Evolutionary conservation across 2,329 filamentous ascomycete species (phyloP).

Genomic region (Sarocladiaceae sp.): DNA sequence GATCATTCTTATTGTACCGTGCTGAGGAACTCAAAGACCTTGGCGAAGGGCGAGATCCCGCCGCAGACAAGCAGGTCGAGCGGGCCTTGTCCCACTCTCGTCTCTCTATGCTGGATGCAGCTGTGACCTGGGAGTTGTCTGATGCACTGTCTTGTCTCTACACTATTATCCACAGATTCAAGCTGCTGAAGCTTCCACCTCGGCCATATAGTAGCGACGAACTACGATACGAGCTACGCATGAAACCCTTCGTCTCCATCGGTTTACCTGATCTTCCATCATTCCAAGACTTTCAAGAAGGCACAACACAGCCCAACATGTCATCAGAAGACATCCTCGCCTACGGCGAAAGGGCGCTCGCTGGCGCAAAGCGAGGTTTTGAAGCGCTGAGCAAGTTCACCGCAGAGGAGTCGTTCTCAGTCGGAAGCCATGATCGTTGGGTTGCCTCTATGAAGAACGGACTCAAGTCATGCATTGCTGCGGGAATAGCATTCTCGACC

Average conservation of each 20-base stretch:
- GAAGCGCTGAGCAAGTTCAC: slow-evolving; percentile 51
- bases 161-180: slow-evolving; percentile 56
- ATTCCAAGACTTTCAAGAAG: slow-evolving; percentile 54
- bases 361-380: slow-evolving; percentile 49
- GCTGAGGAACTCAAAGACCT: slow-evolving; percentile 24
- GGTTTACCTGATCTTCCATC: slow-evolving; percentile 63
- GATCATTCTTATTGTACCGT: slow-evolving; percentile 53
- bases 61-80: slow-evolving; percentile 38
- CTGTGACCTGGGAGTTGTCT: slow-evolving; percentile 55
- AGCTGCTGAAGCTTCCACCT: slow-evolving; percentile 44
- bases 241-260: slow-evolving; percentile 75
- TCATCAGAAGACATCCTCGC: slow-evolving; percentile 36
- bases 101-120: slow-evolving; percentile 59
- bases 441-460: slow-evolving; percentile 52
- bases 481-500: slow-evolving; percentile 59
- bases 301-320: slow-evolving; percentile 35
- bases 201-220: slow-evolving; percentile 64
- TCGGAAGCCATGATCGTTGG: slow-evolving; percentile 60
- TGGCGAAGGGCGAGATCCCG: slow-evolving; percentile 16
- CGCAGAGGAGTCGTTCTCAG: slow-evolving; percentile 49
- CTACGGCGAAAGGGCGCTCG: slow-evolving; percentile 41
- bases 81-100: slow-evolving; percentile 53
- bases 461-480: slow-evolving; percentile 66
- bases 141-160: slow-evolving; percentile 60
- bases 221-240: slow-evolving; percentile 76